These are phyloP conservation scores for Cyphellophora europaea DNA, from an alignment of 2,329 filamentous ascomycete species.

Conservation along the genomic window DNA sequence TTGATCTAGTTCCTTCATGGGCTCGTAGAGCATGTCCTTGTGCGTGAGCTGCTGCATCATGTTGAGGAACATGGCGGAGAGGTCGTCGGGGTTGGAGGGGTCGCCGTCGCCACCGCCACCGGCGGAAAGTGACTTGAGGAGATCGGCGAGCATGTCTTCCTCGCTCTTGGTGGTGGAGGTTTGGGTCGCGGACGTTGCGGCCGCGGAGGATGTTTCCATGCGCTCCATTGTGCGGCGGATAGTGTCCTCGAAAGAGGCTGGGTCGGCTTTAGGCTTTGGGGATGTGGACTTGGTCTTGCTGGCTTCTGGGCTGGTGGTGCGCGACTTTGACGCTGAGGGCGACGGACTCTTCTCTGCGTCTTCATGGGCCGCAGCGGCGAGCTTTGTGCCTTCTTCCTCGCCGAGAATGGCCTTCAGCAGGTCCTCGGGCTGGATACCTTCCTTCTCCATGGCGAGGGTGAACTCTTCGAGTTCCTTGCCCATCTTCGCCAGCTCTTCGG, in stretches of 20 bases:
- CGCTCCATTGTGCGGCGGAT: constrained; percentile 92
- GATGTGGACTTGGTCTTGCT: constrained; percentile 1
- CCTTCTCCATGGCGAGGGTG: constrained; percentile 23
- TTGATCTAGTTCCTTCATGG: constrained; percentile 91
- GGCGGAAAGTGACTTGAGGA: constrained; percentile 79
- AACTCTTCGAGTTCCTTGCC: constrained; percentile 21
- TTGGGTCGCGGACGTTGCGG: constrained; percentile 58
- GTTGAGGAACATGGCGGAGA: constrained; percentile 87
- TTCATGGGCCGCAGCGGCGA: constrained; percentile 8
- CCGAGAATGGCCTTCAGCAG: constrained; percentile 24
- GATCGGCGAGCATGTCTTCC: constrained; percentile 81
- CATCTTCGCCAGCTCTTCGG: constrained; percentile 16
- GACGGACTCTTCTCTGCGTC: constrained; percentile 16
- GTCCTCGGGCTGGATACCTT: constrained; percentile 21
- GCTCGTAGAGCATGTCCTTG: constrained; percentile 96
- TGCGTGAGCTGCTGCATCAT: constrained; percentile 99
- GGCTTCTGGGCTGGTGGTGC: constrained; percentile 18
- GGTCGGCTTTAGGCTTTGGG: constrained; percentile 9
- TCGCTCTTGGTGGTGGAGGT: constrained; percentile 50
- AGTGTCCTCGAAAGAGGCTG: constrained; percentile 66
- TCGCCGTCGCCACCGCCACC: constrained; percentile 45
- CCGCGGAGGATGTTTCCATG: constrained; percentile 81
- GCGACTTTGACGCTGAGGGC: constrained; percentile 16
- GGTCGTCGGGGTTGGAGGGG: constrained; percentile 54
- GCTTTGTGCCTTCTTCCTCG: constrained; percentile 15